Percentiles rank a stretch among this genome's conserved stretches.
phyloP scores from a whole-genome alignment of 345 rosid genomes.

The Gynandropsis gynandra region DNA sequence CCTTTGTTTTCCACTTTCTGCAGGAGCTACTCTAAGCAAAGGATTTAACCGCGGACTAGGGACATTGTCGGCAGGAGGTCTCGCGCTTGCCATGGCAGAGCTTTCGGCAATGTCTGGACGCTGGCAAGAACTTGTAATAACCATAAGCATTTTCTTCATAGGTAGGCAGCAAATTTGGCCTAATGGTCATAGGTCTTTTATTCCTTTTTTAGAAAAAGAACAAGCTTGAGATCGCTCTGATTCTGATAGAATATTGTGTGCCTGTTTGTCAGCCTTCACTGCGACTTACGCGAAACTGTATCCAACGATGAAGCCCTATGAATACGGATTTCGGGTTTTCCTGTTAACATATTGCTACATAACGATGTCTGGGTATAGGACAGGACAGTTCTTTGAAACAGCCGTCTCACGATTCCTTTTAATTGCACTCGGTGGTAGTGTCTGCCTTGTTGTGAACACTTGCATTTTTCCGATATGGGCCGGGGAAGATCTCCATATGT shows the following conservation, averaged over 20 bases:
- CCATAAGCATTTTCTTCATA: constrained; percentile 58
- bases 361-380: constrained; percentile 73
- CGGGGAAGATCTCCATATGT: constrained; percentile 80
- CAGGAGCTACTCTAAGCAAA: constrained; percentile 90
- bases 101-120: constrained; percentile 51
- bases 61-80: constrained; percentile 80
- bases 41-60: constrained; percentile 81
- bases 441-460: constrained; percentile 56
- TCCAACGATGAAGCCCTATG: constrained; percentile 84
- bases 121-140: constrained; percentile 51
- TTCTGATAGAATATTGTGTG: constrained; percentile 15
- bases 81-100: constrained; percentile 70
- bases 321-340: constrained; percentile 84
- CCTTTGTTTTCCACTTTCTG: constrained; percentile 10
- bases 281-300: constrained; percentile 63
- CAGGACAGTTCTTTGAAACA: constrained; percentile 58
- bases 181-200: not conserved
- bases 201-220: not conserved
- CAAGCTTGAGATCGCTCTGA: constrained; percentile 7
- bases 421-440: constrained; percentile 62
- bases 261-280: constrained; percentile 40
- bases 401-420: constrained; percentile 61
- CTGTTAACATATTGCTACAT: constrained; percentile 70
- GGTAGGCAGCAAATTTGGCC: too few species aligned
- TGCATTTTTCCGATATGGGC: constrained; percentile 94